A percentile compares a stretch with the other conserved stretches of the same genome.
These are phyloP conservation scores for Colletotrichum sp. DNA, from an alignment of 2,329 filamentous ascomycete genomes.

Conservation along the genomic window DNA sequence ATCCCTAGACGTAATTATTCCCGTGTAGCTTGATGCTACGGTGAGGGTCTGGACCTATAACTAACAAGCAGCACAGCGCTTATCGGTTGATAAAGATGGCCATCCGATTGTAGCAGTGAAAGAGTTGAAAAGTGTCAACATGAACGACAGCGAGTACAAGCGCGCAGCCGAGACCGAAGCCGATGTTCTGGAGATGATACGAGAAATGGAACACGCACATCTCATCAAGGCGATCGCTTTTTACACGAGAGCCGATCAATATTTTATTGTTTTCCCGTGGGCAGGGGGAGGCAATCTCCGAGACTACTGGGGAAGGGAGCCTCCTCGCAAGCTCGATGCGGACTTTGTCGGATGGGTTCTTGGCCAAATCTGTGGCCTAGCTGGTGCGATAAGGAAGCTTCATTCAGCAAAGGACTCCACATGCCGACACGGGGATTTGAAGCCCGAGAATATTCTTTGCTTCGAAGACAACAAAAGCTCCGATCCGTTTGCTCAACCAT, in stretches of 20 bases:
- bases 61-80: background rate
- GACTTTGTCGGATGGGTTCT: background rate
- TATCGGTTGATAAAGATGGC: background rate
- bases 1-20: too few species aligned
- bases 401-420: background rate
- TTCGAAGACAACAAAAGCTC: background rate
- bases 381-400: background rate
- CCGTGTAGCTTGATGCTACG: too few species aligned
- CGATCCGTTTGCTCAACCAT: background rate
- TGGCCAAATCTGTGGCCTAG: background rate
- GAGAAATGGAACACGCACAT: background rate
- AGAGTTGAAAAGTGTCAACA: background rate
- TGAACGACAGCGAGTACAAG: background rate
- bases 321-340: background rate
- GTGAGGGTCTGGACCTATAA: too few species aligned
- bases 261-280: background rate
- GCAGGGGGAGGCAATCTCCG: background rate
- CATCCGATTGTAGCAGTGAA: background rate
- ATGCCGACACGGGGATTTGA: background rate
- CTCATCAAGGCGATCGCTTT: background rate
- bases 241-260: background rate
- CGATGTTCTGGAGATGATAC: background rate
- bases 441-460: conserved; percentile 9
- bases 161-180: background rate
- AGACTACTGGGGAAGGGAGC: background rate